Evolutionary conservation across 2,329 filamentous ascomycete genomes (phyloP).

Genomic region (Trichoderma pleuroti): DNA sequence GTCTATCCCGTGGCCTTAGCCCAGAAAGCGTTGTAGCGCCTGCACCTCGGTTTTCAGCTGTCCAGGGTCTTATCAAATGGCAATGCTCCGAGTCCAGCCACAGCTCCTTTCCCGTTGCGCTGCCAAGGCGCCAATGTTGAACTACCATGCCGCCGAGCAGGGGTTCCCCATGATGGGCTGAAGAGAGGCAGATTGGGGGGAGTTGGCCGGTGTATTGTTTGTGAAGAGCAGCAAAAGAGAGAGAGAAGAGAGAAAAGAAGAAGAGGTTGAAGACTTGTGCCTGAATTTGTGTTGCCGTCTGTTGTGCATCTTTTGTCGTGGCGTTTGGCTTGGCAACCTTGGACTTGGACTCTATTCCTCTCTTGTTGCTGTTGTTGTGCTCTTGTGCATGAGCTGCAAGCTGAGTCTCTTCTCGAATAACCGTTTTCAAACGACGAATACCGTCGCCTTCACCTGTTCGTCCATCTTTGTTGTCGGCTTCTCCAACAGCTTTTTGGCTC

Average conservation of each 20-base stretch:
- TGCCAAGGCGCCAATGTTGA: slow-evolving; percentile 9
- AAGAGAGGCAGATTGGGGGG: not conserved
- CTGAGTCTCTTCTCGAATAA: not conserved
- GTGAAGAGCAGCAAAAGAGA: not conserved
- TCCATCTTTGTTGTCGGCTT: not conserved
- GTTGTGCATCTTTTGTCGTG: not conserved
- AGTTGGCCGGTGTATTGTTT: not conserved
- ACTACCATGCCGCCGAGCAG: slow-evolving; percentile 1
- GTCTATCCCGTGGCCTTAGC: not conserved
- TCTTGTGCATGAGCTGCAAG: not conserved
- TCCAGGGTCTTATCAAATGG: slow-evolving; percentile 18
- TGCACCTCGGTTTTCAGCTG: slow-evolving; percentile 17
- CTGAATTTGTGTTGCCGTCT: not conserved
- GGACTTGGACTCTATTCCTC: not conserved
- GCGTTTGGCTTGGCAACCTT: not conserved
- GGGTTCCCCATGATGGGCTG: slow-evolving; percentile 15
- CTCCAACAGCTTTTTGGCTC: not conserved
- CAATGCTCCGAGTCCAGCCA: not conserved
- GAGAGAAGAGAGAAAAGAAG: not conserved
- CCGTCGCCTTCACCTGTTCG: not conserved
- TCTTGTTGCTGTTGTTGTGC: not conserved
- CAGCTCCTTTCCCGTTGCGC: not conserved
- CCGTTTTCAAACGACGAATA: not conserved
- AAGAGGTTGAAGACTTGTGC: not conserved
- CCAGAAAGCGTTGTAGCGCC: slow-evolving; percentile 5